Conservation (phyloP, 345 rosid species). For the Bruguiera parviflora region DNA sequence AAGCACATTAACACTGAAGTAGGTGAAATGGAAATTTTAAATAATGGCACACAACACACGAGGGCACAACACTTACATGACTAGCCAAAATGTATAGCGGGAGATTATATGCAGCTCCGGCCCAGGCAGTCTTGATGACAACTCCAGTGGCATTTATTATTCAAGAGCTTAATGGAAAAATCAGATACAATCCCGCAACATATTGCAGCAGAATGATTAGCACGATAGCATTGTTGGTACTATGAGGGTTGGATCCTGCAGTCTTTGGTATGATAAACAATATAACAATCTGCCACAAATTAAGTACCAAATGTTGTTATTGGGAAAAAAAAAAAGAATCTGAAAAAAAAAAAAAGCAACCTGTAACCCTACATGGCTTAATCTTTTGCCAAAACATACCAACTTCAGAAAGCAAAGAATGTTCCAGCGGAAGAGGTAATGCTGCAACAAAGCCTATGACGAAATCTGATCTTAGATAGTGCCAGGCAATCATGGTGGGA, state of each 20-base stretch:
- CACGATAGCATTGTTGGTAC: slow-evolving; percentile 70
- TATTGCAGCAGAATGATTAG: slow-evolving; percentile 80
- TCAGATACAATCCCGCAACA: slow-evolving; percentile 63
- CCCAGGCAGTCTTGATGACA: slow-evolving; percentile 89
- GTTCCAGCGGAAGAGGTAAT: slow-evolving; percentile 84
- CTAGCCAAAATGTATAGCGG: slow-evolving; percentile 78
- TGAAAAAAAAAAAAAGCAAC: neutral
- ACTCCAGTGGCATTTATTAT: slow-evolving; percentile 72
- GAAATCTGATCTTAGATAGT: slow-evolving; percentile 70
- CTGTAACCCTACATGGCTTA: neutral
- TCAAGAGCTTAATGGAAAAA: slow-evolving; percentile 68
- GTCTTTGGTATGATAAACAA: slow-evolving; percentile 71
- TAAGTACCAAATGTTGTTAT: slow-evolving; percentile 2
- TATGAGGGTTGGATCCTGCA: slow-evolving; percentile 59
- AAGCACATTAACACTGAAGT: neutral
- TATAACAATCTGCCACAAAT: slow-evolving; percentile 61
- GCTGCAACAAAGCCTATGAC: slow-evolving; percentile 62
- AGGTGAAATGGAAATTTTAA: neutral
- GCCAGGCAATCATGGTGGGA: slow-evolving; percentile 52
- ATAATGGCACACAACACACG: neutral
- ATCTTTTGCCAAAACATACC: neutral
- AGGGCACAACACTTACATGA: slow-evolving; percentile 51
- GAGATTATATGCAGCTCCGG: slow-evolving; percentile 93
- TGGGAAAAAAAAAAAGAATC: too few species aligned
- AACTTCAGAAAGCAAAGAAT: neutral